A percentile compares a stretch with the other conserved stretches of the same genome.
phyloP scores from a whole-genome alignment of 148 eudicot genomes.

The Linanthus parryae region DNA sequence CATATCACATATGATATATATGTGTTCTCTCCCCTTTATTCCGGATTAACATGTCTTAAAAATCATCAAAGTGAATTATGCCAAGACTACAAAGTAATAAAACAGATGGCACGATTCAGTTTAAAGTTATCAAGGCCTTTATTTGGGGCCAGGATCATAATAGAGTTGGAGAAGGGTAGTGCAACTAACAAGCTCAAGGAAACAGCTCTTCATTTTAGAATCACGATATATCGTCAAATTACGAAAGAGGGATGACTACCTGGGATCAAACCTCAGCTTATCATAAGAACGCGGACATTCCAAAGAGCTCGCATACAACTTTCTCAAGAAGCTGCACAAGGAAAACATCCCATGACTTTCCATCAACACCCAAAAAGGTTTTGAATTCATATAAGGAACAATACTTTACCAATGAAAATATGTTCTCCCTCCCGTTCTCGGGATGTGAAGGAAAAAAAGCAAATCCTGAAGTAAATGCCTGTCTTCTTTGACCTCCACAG shows the following conservation, averaged over 20 bases:
- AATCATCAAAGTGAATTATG: too few relatives aligned
- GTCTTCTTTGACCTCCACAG: conserved; percentile 51
- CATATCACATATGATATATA: too few relatives aligned
- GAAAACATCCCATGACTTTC: not conserved
- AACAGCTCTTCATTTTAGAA: too few relatives aligned
- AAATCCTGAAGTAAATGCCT: conserved; percentile 62
- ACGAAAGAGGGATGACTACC: conserved; percentile 34
- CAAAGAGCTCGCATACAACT: conserved; percentile 54
- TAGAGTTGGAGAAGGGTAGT: not conserved
- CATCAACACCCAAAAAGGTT: not conserved
- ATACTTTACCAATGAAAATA: conserved; percentile 66
- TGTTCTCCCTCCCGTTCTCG: conserved; percentile 91
- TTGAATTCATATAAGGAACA: not conserved
- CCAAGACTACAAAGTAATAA: too few relatives aligned
- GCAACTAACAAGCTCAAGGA: too few relatives aligned
- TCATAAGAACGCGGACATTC: conserved; percentile 96
- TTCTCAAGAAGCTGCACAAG: conserved; percentile 70
- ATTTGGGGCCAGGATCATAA: too few relatives aligned
- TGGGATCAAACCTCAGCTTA: conserved; percentile 74
- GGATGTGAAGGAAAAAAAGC: conserved; percentile 86
- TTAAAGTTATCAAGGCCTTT: too few relatives aligned
- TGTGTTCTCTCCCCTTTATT: too few relatives aligned
- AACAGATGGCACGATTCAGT: too few relatives aligned
- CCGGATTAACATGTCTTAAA: too few relatives aligned
- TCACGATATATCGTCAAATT: conserved; percentile 2